phyloP scores from a whole-genome alignment of 768 basidiomycete species.

The Boletus rubescentipes region DNA sequence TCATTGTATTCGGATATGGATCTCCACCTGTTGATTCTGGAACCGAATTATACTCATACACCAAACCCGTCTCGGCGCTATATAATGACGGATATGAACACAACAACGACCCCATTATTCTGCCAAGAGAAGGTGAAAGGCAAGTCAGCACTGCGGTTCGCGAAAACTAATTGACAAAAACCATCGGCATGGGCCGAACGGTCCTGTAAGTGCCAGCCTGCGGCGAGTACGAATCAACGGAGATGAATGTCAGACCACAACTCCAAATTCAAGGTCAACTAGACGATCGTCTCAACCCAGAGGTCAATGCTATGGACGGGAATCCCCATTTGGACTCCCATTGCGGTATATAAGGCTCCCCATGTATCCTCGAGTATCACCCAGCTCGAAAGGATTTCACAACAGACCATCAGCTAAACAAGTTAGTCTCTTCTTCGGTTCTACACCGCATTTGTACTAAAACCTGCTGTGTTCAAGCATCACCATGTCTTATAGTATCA shows the following conservation, averaged over 20 bases:
- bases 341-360: conserved; percentile 1
- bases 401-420: background rate
- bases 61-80: background rate
- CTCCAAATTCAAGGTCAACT: background rate
- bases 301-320: background rate
- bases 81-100: background rate
- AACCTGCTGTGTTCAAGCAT: background rate
- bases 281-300: background rate
- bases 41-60: background rate
- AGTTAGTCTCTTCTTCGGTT: background rate
- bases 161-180: background rate
- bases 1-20: no score
- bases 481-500: conserved; percentile 10
- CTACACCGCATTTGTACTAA: background rate
- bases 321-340: background rate
- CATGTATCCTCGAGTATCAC: background rate
- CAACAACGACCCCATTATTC: background rate
- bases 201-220: no score
- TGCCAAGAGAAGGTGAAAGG: background rate
- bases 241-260: background rate
- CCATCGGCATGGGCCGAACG: no score
- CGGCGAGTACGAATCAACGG: no score
- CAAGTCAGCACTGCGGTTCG: background rate
- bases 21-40: background rate
- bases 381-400: background rate